Evolutionary conservation across 768 basidiomycete genomes (phyloP).

Genomic region (Pulveroboletus frians): DNA sequence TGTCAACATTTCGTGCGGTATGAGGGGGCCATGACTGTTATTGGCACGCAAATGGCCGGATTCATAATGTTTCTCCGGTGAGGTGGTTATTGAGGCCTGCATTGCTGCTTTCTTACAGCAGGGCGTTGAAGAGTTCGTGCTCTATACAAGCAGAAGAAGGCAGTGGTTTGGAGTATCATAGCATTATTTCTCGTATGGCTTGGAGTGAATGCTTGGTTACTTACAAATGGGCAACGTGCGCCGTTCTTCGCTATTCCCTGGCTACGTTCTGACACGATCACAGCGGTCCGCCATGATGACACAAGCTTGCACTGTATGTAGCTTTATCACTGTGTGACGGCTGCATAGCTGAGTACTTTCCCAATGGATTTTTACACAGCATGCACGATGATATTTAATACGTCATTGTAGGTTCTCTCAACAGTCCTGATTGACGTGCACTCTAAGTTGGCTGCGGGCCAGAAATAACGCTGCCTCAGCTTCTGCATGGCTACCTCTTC

Average conservation of each 20-base stretch:
- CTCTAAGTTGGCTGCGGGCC: not conserved
- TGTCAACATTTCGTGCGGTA: constrained; percentile 46
- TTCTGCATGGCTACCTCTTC: constrained; percentile 39
- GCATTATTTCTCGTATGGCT: constrained; percentile 40
- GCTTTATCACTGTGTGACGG: constrained; percentile 7
- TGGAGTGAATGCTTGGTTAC: constrained; percentile 50
- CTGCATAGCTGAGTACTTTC: constrained; percentile 26
- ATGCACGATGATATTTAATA: constrained; percentile 38
- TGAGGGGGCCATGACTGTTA: constrained; percentile 43
- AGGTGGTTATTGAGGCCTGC: constrained; percentile 1
- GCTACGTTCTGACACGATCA: constrained; percentile 1
- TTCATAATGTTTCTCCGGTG: constrained; percentile 44
- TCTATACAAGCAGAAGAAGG: constrained; percentile 9
- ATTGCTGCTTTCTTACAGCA: not conserved
- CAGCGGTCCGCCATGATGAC: constrained; percentile 9
- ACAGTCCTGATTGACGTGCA: not conserved
- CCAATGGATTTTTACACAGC: constrained; percentile 22
- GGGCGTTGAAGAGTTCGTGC: constrained; percentile 12
- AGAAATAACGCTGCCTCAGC: constrained; percentile 28
- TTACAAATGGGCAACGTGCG: constrained; percentile 47
- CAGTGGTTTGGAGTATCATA: constrained; percentile 8
- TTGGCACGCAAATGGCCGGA: constrained; percentile 36
- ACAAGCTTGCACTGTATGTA: constrained; percentile 9
- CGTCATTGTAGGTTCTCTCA: constrained; percentile 16
- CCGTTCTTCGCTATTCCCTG: not conserved